Evolutionary conservation across 768 basidiomycete species (phyloP), one percentile per base, ranked within the genome.

Genomic region (Leccinum olivaceopallidum): DNA sequence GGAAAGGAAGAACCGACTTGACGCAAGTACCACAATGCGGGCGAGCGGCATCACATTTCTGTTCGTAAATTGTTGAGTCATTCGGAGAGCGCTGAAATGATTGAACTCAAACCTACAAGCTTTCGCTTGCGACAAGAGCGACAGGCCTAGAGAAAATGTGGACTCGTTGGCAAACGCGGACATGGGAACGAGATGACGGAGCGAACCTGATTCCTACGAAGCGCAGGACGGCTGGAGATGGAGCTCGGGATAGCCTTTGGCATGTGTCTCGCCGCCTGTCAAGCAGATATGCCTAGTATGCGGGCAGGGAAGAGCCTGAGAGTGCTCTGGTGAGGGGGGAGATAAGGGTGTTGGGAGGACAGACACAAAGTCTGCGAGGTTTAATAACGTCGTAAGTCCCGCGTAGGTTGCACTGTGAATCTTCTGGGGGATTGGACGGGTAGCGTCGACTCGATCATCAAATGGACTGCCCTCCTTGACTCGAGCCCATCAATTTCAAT

Each of bases 31-130:
- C 82, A 70, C 92, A 94, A 71, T 93, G 90, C 13, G 92, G 92
- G 63, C 92, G 87, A 47, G 87, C 83, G 47, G 92, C 92, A 74
- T 94, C 92, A 65, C 92, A 94, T 89, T 92, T 93, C 91, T 94
- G 28, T 36, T 63, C 26, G 59, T 24, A 61, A 39, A 60, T 53
- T 55, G 55, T 58, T 61, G 56, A 63, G 39, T 22, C 10, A 55
- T 37, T 59, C 26, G 50, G 58, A 30, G 34, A 47, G 37, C 30
- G 47, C 5, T 28, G 6, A 60, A n/a, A 9, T 20, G 22, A 58
- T 26, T 37, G 28, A 51, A 60, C 9, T 5, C 7, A 32, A 50
- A 77, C 87, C 60, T 75, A 92, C 92, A 67, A 94, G 83, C 75
- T 94, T 94, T 73, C 90, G 80, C 74, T 86, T 92, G 63, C 92